Percentiles rank a stretch among this genome's conserved stretches.
phyloP scores from a whole-genome alignment of 345 rosid species.

The Populus davidiana region DNA sequence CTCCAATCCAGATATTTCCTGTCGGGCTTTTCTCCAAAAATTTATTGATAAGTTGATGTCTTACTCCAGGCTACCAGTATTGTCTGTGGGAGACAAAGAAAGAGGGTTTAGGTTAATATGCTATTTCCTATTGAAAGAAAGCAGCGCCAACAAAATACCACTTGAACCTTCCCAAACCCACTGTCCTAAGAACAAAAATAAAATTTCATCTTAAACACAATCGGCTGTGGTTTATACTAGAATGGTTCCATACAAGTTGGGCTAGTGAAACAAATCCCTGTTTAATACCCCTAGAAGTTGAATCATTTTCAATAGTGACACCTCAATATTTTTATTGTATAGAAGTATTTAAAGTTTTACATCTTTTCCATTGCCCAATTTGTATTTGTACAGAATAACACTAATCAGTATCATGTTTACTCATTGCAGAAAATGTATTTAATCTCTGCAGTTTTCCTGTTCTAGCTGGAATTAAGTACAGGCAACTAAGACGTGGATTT shows the following conservation, averaged over 20 bases:
- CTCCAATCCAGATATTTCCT: too few species aligned
- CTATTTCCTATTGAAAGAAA: not conserved
- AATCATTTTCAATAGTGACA: not conserved
- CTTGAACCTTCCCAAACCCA: not conserved
- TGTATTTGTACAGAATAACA: constrained; percentile 12
- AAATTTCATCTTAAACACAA: not conserved
- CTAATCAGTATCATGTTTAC: constrained; percentile 28
- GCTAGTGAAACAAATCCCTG: not conserved
- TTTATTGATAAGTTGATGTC: too few species aligned
- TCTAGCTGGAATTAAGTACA: constrained; percentile 60
- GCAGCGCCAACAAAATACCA: not conserved
- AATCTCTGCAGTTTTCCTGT: constrained; percentile 79
- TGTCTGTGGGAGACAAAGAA: not conserved
- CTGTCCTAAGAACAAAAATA: not conserved
- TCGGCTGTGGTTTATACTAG: not conserved
- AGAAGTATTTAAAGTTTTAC: not conserved
- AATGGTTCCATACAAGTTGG: not conserved
- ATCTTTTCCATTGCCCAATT: constrained; percentile 1
- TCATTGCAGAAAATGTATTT: constrained; percentile 85
- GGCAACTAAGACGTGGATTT: constrained; percentile 67
- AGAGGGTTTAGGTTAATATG: not conserved
- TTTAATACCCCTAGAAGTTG: not conserved
- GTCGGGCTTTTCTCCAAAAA: too few species aligned
- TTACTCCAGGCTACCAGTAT: not conserved
- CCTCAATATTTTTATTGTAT: too few species aligned